Conservation (phyloP, 2,329 filamentous ascomycete species). For the Bipolaris bicolor region DNA sequence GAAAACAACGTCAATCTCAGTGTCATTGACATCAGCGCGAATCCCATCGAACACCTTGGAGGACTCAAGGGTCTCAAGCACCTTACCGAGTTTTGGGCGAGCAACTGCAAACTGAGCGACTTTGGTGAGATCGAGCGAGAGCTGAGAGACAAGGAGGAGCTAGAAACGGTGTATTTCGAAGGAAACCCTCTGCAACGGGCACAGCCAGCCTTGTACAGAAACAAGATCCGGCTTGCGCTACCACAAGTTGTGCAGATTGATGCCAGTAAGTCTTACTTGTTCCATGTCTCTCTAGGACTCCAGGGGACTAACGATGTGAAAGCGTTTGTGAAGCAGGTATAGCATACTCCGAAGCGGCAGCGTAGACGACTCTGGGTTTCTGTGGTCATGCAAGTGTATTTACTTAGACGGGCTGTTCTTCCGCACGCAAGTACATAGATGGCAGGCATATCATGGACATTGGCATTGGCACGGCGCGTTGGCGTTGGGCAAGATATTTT, state of each 20-base stretch:
- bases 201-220: constrained; percentile 84
- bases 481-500: constrained; percentile 3
- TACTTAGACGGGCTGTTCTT: background rate
- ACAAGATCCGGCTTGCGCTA: constrained; percentile 87
- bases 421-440: background rate
- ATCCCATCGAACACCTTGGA: constrained; percentile 75
- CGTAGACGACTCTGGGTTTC: too few relatives aligned
- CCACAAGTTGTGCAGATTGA: constrained; percentile 93
- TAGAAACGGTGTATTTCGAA: constrained; percentile 95
- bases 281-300: background rate
- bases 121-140: constrained; percentile 83
- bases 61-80: constrained; percentile 72
- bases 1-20: constrained; percentile 59
- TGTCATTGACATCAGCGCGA: constrained; percentile 88
- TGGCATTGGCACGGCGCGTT: constrained; percentile 12
- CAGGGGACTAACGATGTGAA: background rate
- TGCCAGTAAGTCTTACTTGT: constrained; percentile 74
- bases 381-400: background rate
- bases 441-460: background rate
- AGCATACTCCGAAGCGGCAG: background rate
- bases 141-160: constrained; percentile 75
- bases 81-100: constrained; percentile 93
- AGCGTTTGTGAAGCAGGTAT: constrained; percentile 24
- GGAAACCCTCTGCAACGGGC: constrained; percentile 86
- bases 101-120: constrained; percentile 79